Base-by-base conservation (phyloP, 768 basidiomycete genomes). In the Suillus brevipes region DNA sequence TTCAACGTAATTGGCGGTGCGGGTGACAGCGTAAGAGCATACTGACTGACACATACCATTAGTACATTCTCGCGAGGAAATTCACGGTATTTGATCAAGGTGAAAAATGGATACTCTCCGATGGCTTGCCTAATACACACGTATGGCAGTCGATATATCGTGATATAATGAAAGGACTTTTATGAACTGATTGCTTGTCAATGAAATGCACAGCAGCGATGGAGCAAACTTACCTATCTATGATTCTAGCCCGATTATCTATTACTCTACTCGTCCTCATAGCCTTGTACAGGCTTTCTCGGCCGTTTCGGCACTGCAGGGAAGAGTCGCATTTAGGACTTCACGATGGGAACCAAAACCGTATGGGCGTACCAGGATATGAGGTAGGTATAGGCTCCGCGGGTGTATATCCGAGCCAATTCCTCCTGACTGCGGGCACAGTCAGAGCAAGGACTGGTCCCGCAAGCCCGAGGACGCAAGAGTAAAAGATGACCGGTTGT, bases 401-500 rank as follows among this genome's bases (percentile, higher is more conserved):
- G 4, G 85, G 84, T 68, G 82, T 83, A 68, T 88, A 93, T 23
- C 94, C 94, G 71, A 91, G 77, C n/a, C 80, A 79, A 71, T 85
- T 81, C 57, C 74, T 79, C 64, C 92, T 89, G 67, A 95, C 83
- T 23, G 93, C 91, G n/a, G 94, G 94, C 20, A 95, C 83, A 49
- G 82, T 79, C 50, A 92, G 68, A 50, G 89, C 89, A 77, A 94
- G 79, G 31, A 89, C 79, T 13, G 94, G 94, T 2, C 94, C 94
- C 70, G 88, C 83, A 64, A 81, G 70, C 61, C 94, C 94, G 64
- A 97, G 79, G 57, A 88, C 77, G 74, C 88, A 83, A 13, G 94
- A 94, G 79, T 89, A 97, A 82, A 95, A 95, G 76, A 95, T 86
- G 76, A 94, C 91, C 36, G 94, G 94, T 71, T 85, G 87, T 78